Percentiles rank a stretch among this genome's conserved stretches.
phyloP scores from a whole-genome alignment of 2,329 filamentous ascomycete species.

The Dothideomycetes sp. region DNA sequence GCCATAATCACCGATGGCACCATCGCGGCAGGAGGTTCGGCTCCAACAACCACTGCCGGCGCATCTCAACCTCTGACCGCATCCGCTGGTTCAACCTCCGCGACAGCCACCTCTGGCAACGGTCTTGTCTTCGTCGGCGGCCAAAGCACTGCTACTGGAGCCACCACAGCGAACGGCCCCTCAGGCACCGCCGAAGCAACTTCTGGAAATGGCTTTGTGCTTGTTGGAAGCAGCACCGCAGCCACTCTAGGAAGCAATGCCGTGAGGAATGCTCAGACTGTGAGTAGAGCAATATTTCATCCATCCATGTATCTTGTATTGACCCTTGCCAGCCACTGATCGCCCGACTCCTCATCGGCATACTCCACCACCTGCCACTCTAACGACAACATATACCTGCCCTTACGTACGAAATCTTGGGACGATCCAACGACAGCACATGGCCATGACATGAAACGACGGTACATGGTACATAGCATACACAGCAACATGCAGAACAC shows the following conservation, averaged over 20 bases:
- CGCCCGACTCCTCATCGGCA: slow-evolving; percentile 19
- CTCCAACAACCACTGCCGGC: slow-evolving; percentile 16
- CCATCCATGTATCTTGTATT: slow-evolving; percentile 12
- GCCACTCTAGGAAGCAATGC: slow-evolving; percentile 24
- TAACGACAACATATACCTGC: slow-evolving; percentile 8
- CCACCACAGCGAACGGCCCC: slow-evolving; percentile 15
- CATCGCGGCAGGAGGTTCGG: slow-evolving; percentile 19
- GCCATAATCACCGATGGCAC: slow-evolving; percentile 27
- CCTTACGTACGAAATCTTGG: too few species aligned
- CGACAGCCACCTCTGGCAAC: slow-evolving; percentile 18
- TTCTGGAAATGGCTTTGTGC: slow-evolving; percentile 22
- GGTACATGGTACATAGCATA: too few species aligned
- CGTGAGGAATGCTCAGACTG: slow-evolving; percentile 21
- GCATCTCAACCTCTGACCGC: slow-evolving; percentile 16
- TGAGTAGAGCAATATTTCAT: slow-evolving; percentile 18
- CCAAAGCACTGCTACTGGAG: slow-evolving; percentile 13
- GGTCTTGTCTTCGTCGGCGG: slow-evolving; percentile 20
- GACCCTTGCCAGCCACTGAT: slow-evolving; percentile 20
- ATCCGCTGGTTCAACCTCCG: slow-evolving; percentile 15
- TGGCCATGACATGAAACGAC: too few species aligned
- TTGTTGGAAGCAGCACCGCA: slow-evolving; percentile 25
- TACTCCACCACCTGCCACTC: slow-evolving; percentile 21
- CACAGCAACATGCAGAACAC: too few species aligned
- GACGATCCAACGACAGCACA: too few species aligned
- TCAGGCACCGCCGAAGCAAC: slow-evolving; percentile 14